Base-by-base conservation (phyloP, 768 basidiomycete genomes). In the Rickenella mellea region DNA sequence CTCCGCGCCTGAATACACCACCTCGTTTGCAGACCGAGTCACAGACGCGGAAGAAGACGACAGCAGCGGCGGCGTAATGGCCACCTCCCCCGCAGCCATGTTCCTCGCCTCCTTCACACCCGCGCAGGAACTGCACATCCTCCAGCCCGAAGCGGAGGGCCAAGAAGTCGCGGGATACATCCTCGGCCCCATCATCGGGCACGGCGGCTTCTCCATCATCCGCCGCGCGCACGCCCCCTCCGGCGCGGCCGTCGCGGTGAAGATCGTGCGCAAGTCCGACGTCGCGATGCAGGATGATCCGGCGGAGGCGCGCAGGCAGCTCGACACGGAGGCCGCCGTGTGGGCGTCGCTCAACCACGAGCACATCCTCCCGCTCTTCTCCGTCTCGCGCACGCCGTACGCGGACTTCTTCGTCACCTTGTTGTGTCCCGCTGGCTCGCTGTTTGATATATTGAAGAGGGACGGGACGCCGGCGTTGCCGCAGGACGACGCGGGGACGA, bases 301-400 rank as follows among this genome's bases (percentile, higher is more conserved):
- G 2, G 51, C 61, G 20, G 55, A 65, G 6, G 64, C 69, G 9
- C 71, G 67, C 47, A 74, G 71, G 46, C 74, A 73, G 33, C 68
- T 90, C 31, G 71, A 78, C 44, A 78, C 76, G 38, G 89, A 93
- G 65, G 75, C 78, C 10, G 55, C 65, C 10, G 64, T 87, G 11
- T 92, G 89, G 89, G 64, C 74, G 1, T 69, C 76, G 1, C 75
- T 91, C 51, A 76, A 73, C 40, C 91, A 93, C 57, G 86, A 90
- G 55, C 81, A 92, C 53, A 74, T 92, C 47, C 73, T 96, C 12
- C 90, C 91, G 9, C 76, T 94, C 32, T 88, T 92, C 57, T 68
- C 75, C 31, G 63, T 65, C 14, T 63, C 72, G 40, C 74, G 80
- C 51, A 74, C 76, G 0, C 47, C 69, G 31, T 73, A 74, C 45